Evolutionary conservation across 108 stramenopile genomes (phyloP).

Genomic region (Fistulifera pelliculosa): DNA sequence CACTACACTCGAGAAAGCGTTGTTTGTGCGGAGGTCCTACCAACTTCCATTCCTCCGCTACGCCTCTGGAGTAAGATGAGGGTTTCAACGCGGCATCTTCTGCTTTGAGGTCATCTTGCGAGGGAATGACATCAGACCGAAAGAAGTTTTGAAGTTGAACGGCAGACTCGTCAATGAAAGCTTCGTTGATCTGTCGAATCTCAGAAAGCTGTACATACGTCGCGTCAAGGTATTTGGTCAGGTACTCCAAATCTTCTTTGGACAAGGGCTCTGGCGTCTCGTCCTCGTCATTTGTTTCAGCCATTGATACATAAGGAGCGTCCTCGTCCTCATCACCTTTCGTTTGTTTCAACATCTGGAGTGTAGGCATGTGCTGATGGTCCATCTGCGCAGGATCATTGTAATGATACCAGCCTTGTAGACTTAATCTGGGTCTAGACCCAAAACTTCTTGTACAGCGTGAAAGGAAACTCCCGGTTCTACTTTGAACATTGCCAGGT

Average conservation of each 20-base stretch:
- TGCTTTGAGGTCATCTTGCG: slow-evolving; percentile 8
- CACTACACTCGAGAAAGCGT: slow-evolving; percentile 64
- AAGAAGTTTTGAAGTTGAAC: slow-evolving; percentile 77
- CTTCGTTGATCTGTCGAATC: slow-evolving; percentile 53
- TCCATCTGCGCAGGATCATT: slow-evolving; percentile 29
- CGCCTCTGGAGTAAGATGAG: slow-evolving; percentile 50
- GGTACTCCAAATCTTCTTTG: slow-evolving; percentile 43
- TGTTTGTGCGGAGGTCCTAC: slow-evolving; percentile 93
- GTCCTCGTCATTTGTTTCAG: slow-evolving; percentile 9
- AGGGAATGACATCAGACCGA: slow-evolving; percentile 37
- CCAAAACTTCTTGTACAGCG: slow-evolving; percentile 95
- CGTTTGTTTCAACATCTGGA: slow-evolving; percentile 55
- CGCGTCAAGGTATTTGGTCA: slow-evolving; percentile 52
- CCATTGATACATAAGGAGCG: background rate
- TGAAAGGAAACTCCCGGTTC: slow-evolving; percentile 87
- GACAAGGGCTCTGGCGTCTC: slow-evolving; percentile 17
- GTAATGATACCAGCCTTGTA: slow-evolving; percentile 88
- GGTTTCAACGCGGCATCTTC: slow-evolving; percentile 25
- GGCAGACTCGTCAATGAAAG: slow-evolving; percentile 76
- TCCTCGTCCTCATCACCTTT: slow-evolving; percentile 21
- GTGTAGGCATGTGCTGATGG: slow-evolving; percentile 55
- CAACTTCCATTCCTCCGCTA: slow-evolving; percentile 63
- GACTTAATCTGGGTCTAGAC: slow-evolving; percentile 81
- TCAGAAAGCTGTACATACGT: slow-evolving; percentile 48
- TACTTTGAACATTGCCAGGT: slow-evolving; percentile 90